phyloP scores from a whole-genome alignment of 352 stramenopile species.

The Phytophthora litchii region DNA sequence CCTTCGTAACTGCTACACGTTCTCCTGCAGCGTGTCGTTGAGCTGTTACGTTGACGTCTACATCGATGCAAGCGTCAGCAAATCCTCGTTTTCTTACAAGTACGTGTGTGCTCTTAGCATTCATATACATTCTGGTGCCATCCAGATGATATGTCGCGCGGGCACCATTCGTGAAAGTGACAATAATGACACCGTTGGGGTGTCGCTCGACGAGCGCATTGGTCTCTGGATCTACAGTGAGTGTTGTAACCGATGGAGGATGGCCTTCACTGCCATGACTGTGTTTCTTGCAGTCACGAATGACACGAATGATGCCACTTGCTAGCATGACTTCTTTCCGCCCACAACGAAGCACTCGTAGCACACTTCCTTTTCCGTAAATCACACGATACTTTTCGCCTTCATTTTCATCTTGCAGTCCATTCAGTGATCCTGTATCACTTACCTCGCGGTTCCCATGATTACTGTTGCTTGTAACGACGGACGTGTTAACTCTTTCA shows the following conservation, averaged over 20 bases:
- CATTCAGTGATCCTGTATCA: neutral
- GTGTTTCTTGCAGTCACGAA: conserved; percentile 17
- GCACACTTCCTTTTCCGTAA: conserved; percentile 57
- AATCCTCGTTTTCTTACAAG: conserved; percentile 60
- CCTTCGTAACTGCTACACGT: conserved; percentile 72
- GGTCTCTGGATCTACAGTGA: conserved; percentile 71
- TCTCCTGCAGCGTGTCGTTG: conserved; percentile 61
- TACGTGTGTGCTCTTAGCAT: conserved; percentile 50
- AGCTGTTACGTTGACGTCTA: conserved; percentile 69
- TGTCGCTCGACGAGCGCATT: conserved; percentile 66
- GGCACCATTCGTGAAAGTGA: conserved; percentile 66
- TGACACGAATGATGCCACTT: conserved; percentile 46
- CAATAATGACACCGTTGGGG: conserved; percentile 55
- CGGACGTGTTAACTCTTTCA: neutral
- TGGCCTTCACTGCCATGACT: conserved; percentile 1
- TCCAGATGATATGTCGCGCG: conserved; percentile 68
- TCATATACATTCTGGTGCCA: conserved; percentile 68
- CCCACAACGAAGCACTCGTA: conserved; percentile 50
- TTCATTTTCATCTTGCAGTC: neutral
- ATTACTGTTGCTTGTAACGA: neutral
- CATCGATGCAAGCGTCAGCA: conserved; percentile 70
- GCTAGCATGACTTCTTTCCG: conserved; percentile 51
- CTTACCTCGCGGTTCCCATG: neutral
- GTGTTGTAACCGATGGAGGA: conserved; percentile 17
- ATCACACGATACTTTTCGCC: conserved; percentile 50